Evolutionary conservation across 768 basidiomycete species (phyloP).

Genomic region (Lanmaoa rubissima): DNA sequence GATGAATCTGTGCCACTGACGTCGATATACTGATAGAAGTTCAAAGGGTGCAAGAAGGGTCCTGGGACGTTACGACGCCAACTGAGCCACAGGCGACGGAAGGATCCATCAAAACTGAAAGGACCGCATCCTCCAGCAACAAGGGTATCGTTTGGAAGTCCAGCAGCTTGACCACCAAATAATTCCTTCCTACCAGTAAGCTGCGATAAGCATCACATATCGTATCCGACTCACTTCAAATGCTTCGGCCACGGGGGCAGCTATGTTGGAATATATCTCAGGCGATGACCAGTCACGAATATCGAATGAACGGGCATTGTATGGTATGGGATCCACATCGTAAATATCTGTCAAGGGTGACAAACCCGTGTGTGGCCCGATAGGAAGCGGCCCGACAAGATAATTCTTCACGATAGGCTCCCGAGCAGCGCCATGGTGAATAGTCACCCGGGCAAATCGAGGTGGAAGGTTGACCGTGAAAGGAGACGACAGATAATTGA

Average conservation of each 20-base stretch:
- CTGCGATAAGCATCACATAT: not conserved
- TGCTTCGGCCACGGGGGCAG: slow-evolving; percentile 38
- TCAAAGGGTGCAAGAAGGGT: slow-evolving; percentile 51
- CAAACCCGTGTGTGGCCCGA: slow-evolving; percentile 39
- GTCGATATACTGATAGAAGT: slow-evolving; percentile 59
- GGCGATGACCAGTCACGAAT: slow-evolving; percentile 23
- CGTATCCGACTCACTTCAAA: slow-evolving; percentile 36
- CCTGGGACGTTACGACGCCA: slow-evolving; percentile 51
- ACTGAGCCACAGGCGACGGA: slow-evolving; percentile 53
- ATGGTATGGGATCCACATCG: slow-evolving; percentile 51
- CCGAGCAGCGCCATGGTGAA: slow-evolving; percentile 45
- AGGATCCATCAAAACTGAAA: slow-evolving; percentile 58
- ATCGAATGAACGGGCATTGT: slow-evolving; percentile 47
- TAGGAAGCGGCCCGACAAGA: slow-evolving; percentile 57
- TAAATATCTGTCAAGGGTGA: slow-evolving; percentile 49
- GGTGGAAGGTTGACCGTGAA: slow-evolving; percentile 28
- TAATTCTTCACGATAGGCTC: slow-evolving; percentile 52
- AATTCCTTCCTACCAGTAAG: slow-evolving; percentile 39
- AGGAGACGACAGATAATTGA: slow-evolving; percentile 44
- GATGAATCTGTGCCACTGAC: slow-evolving; percentile 50
- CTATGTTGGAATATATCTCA: slow-evolving; percentile 31
- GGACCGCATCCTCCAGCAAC: slow-evolving; percentile 46
- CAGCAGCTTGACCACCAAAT: slow-evolving; percentile 44
- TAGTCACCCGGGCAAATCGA: slow-evolving; percentile 46
- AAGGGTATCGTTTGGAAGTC: slow-evolving; percentile 49